Percentiles rank a stretch among this genome's conserved stretches.
phyloP scores from a whole-genome alignment of 495 filamentous ascomycete genomes.

The Penicillium mononematosum region DNA sequence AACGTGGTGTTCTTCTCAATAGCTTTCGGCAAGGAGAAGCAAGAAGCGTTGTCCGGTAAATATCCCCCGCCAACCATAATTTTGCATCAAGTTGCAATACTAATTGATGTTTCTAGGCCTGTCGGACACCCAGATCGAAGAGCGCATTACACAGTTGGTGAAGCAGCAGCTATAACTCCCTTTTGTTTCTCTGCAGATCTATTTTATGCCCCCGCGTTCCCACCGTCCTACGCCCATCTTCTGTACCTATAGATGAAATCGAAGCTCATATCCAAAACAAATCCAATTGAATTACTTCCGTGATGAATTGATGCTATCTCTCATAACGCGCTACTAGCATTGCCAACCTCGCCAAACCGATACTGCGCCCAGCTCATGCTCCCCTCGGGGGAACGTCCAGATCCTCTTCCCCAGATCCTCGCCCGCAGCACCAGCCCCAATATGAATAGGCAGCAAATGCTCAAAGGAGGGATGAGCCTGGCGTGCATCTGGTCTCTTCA shows the following conservation, averaged over 20 bases:
- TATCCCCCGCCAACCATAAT: constrained; percentile 10
- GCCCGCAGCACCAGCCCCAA: constrained; percentile 69
- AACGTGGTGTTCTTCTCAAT: constrained; percentile 12
- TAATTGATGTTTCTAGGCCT: constrained; percentile 57
- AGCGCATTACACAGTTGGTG: constrained; percentile 77
- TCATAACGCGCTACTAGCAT: constrained; percentile 23
- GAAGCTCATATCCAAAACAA: constrained; percentile 20
- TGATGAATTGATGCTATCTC: neutral
- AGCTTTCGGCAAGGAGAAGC: constrained; percentile 90
- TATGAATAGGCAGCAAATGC: constrained; percentile 75
- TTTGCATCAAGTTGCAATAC: constrained; percentile 2
- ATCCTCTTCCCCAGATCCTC: constrained; percentile 59
- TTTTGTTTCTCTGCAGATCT: constrained; percentile 14
- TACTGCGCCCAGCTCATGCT: constrained; percentile 74
- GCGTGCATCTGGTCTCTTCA: constrained; percentile 64
- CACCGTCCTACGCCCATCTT: constrained; percentile 28
- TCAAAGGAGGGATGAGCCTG: constrained; percentile 79
- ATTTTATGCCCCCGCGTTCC: constrained; percentile 33
- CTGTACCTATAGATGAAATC: constrained; percentile 50
- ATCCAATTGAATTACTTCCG: neutral
- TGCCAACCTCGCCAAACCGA: constrained; percentile 63
- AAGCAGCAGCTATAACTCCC: constrained; percentile 52
- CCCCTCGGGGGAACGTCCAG: constrained; percentile 65
- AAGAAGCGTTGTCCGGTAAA: constrained; percentile 74
- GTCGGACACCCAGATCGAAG: constrained; percentile 89